Base-by-base conservation (phyloP, 2,329 filamentous ascomycete species). In the Drechslerella stenobrocha region DNA sequence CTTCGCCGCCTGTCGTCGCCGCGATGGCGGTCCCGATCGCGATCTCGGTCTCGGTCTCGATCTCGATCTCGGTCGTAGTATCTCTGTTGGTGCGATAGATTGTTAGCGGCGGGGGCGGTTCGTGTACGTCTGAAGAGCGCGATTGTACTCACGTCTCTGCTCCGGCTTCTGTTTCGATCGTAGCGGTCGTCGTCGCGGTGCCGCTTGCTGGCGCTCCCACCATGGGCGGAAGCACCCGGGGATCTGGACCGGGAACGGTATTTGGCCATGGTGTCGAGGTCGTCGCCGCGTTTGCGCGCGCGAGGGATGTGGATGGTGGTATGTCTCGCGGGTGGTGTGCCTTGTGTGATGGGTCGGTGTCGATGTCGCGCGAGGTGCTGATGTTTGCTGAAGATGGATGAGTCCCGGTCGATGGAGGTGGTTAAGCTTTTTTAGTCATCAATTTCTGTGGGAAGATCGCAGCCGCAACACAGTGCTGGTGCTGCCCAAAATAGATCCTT, bases 21-120 rank as follows among this genome's bases (percentile, higher is more conserved):
- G 22, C 71, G 70, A 30, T 70, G 64, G 40, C 72, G 64, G 44
- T 72, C 71, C 40, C 70, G 61, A 47, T 73, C 71, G 32, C 63
- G 28, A 11, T 30, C 28, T 11, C 28, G 28, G 28, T 30, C 28
- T 11, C 71, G 70, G 28, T 70, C 60, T 42, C 72, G 65, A 37
- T 72, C 71, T 42, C 70, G 61, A 47, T 73, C 71, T 30, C 63
- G 63, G 37, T 67, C 63, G 20, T 67, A 67, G 34, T 67, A 67
- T 26, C 63, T 60, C 63, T 67, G 15, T 20, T 18, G 9, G 28
- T 9, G 5, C 20, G 13, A 20, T n/a, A 18, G 13, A 34, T 52
- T 52, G 35, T 28, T 13, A 9, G 20, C 5, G 1, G 15, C 23
- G n/a, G 9, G n/a, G 28, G 30, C 6, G n/a, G n/a, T n/a, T n/a